A percentile compares a stretch with the other conserved stretches of the same genome.
Evolutionary conservation across 2,329 filamentous ascomycete genomes (phyloP).

Genomic region (Cadophora luteo-olivacea): DNA sequence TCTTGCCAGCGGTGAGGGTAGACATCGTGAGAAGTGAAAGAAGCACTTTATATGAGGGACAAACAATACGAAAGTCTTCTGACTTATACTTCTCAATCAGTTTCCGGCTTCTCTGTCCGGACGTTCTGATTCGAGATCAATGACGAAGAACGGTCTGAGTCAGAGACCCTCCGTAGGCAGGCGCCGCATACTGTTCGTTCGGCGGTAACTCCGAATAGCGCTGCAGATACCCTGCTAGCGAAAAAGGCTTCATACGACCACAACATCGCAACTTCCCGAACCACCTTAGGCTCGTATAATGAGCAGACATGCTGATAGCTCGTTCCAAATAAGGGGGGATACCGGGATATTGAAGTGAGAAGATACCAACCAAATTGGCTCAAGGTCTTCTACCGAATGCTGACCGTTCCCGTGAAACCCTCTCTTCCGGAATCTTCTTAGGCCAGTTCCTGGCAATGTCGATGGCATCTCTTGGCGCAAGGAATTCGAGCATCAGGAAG

Average conservation of each 20-base stretch:
- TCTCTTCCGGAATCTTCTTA: constrained; percentile 60
- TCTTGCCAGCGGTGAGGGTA: not conserved
- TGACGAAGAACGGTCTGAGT: constrained; percentile 3
- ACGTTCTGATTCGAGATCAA: not conserved
- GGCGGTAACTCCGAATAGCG: too few species aligned
- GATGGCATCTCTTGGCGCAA: constrained; percentile 83
- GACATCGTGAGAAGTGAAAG: not conserved
- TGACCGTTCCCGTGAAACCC: constrained; percentile 12
- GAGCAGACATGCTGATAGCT: too few species aligned
- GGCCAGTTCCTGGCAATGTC: constrained; percentile 94
- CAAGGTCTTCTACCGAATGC: constrained; percentile 5
- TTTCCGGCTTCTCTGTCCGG: not conserved
- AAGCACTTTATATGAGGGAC: not conserved
- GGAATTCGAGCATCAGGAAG: constrained; percentile 86
- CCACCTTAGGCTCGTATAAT: too few species aligned
- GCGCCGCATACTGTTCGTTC: too few species aligned
- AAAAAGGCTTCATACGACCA: too few species aligned
- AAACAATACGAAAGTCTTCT: not conserved
- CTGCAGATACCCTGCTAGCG: too few species aligned
- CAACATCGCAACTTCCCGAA: not conserved
- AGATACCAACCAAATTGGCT: too few species aligned
- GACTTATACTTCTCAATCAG: not conserved
- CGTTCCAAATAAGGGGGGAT: too few species aligned
- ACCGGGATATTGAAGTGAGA: too few species aligned
- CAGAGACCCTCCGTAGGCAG: too few species aligned